These are phyloP conservation scores for Setaria viridis DNA, from an alignment of 202 grass and related monocot species.

Conservation along the genomic window DNA sequence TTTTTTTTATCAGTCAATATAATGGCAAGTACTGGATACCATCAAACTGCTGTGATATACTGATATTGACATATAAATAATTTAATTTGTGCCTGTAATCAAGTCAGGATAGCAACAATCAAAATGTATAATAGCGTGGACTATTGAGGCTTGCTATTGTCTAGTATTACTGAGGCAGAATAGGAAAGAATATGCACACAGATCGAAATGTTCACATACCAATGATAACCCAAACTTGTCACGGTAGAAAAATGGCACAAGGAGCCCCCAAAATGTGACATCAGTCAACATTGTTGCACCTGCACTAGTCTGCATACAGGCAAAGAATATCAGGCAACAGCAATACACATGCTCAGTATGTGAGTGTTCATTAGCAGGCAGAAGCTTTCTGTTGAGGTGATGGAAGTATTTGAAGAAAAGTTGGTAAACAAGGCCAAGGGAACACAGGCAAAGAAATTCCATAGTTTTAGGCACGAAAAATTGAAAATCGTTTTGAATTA, in stretches of 20 bases:
- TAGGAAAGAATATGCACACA: neutral
- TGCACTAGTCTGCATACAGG: conserved; percentile 67
- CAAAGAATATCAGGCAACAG: conserved; percentile 5
- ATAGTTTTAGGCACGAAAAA: conserved; percentile 12
- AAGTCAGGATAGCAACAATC: conserved; percentile 1
- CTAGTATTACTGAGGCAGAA: conserved; percentile 22
- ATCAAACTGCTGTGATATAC: neutral
- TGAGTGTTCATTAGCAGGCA: conserved; percentile 2
- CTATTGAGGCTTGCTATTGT: neutral
- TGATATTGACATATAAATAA: neutral
- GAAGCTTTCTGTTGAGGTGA: neutral
- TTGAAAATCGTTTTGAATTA: neutral
- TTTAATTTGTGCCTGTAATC: conserved; percentile 7
- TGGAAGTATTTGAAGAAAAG: conserved; percentile 6
- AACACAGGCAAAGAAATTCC: neutral
- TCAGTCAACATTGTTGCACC: conserved; percentile 87
- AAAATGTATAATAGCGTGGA: neutral
- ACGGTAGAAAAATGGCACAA: conserved; percentile 74
- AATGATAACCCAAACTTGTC: conserved; percentile 54
- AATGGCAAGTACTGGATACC: neutral
- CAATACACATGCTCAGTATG: neutral
- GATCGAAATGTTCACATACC: conserved; percentile 52
- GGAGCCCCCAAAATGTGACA: conserved; percentile 80
- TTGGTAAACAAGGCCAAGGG: neutral
- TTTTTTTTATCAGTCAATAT: conserved; percentile 18